Evolutionary conservation across 2,329 filamentous ascomycete species (phyloP), one percentile per base, ranked within the genome.

Genomic region (Aspergillus nomiae): DNA sequence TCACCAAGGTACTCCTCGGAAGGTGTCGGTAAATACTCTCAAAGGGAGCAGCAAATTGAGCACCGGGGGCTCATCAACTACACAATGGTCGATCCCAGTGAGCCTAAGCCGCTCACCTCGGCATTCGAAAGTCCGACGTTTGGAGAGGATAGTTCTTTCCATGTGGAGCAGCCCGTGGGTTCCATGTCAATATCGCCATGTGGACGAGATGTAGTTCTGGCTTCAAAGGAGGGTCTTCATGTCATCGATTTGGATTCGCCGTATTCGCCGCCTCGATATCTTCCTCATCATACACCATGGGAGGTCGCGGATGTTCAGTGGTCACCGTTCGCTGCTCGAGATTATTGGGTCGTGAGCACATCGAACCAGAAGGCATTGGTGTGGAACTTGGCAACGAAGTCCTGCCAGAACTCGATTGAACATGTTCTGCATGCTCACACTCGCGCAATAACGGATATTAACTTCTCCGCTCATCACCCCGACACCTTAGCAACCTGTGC

Each of bases 301-400:
- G 89, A 96, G 58, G 94, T 97, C 6, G 93, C 94, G 12, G 94
- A 97, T 77, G 94, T 97, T 34, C 94, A 97, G 78, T 97, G 94
- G 94, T 97, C 92, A 12, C 94, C 94, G 0, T 97, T 97, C 76
- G 91, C 94, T 14, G 88, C 87, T 24, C 87, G 94, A 55, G 92
- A 96, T 76, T 94, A 94, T 72, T 97, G 94, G 94, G 90, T 97
- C 21, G 92, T 92, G 41, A 96, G 92, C 63, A 97, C 94, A 0
- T 94, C 93, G 21, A 97, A 97, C 75, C 94, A 97, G 76, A 92
- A 95, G 70, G 95, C 94, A 24, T 83, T 97, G 57, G 92, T 97
- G 24, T 97, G 93, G 93, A 97, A 97, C 76, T 82, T 97, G 64
- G 92, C 90, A 68, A 85, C 92, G 75, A 81, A 82, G 58, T 82